A percentile compares a stretch with the other conserved stretches of the same genome.
These are phyloP conservation scores for Saccharomyces pastorianus DNA, from an alignment of 1,139 yeast genomes.

Conservation along the genomic window DNA sequence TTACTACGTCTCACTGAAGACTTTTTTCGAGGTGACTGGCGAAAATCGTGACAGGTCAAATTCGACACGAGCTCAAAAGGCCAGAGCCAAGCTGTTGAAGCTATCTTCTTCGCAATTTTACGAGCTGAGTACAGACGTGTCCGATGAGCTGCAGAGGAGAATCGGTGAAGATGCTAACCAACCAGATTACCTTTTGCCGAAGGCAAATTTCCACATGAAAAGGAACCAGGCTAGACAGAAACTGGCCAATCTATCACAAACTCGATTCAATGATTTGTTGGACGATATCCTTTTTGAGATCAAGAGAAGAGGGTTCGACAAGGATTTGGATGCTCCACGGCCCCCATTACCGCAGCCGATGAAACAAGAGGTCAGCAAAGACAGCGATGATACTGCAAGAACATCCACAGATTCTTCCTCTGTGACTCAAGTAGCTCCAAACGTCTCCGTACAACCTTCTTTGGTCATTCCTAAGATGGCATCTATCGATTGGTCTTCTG, in stretches of 20 bases:
- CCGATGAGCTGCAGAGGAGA: conserved; percentile 79
- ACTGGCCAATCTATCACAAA: conserved; percentile 72
- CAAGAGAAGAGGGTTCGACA: conserved; percentile 60
- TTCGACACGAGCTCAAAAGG: conserved; percentile 60
- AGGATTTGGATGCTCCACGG: neutral
- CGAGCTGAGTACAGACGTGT: conserved; percentile 87
- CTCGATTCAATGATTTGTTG: conserved; percentile 81
- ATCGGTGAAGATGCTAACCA: conserved; percentile 43
- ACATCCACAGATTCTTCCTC: neutral
- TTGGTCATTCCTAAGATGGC: conserved; percentile 73
- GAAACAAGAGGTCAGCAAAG: neutral
- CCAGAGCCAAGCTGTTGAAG: conserved; percentile 75
- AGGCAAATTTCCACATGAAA: conserved; percentile 77
- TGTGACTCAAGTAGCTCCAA: conserved; percentile 1
- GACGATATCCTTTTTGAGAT: conserved; percentile 85
- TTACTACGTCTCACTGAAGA: conserved; percentile 16
- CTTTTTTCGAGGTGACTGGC: conserved; percentile 19
- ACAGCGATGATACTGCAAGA: neutral
- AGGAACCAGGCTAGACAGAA: conserved; percentile 94
- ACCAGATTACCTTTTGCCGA: conserved; percentile 60
- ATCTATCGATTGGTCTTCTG: conserved; percentile 74
- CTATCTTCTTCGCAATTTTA: conserved; percentile 77
- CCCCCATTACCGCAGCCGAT: neutral
- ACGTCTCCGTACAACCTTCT: conserved; percentile 39
- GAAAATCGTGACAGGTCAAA: conserved; percentile 24